A percentile compares a stretch with the other conserved stretches of the same genome.
Conservation (phyloP, 164 flowering plant species). For the Hamamelis virginiana region DNA sequence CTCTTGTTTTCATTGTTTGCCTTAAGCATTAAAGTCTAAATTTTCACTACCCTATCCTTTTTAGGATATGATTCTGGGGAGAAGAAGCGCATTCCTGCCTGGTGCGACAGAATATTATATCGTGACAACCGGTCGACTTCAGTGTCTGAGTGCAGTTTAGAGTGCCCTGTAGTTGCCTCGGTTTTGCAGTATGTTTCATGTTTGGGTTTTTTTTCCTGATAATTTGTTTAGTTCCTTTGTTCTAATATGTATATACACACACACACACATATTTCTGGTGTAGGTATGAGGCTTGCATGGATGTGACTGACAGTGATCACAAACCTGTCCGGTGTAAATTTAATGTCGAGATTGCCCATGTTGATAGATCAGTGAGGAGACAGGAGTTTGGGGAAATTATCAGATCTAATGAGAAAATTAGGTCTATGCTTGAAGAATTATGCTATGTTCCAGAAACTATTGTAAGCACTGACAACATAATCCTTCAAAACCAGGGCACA, state of each 20-base stretch:
- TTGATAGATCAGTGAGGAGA: constrained; percentile 82
- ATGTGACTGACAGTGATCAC: constrained; percentile 97
- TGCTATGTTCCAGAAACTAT: constrained; percentile 67
- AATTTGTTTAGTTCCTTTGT: background rate
- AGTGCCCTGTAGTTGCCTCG: constrained; percentile 78
- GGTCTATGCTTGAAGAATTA: constrained; percentile 45
- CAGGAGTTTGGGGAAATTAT: constrained; percentile 69
- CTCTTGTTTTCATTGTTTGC: background rate
- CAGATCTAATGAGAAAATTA: constrained; percentile 53
- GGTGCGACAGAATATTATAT: constrained; percentile 94
- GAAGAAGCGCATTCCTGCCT: constrained; percentile 99
- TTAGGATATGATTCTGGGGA: constrained; percentile 98
- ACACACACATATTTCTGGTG: background rate
- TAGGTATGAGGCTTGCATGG: constrained; percentile 99
- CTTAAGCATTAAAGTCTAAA: background rate
- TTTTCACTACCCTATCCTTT: constrained; percentile 4
- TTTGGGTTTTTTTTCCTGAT: background rate
- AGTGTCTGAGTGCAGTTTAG: constrained; percentile 64
- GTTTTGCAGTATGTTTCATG: constrained; percentile 53
- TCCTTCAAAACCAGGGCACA: constrained; percentile 73
- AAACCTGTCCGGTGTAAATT: constrained; percentile 93
- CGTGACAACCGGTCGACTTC: constrained; percentile 71
- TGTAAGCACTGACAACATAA: constrained; percentile 62
- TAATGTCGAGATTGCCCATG: constrained; percentile 59
- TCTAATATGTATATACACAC: no score